phyloP scores from a whole-genome alignment of 495 filamentous ascomycete genomes.

The Hyaloscypha finlandica region DNA sequence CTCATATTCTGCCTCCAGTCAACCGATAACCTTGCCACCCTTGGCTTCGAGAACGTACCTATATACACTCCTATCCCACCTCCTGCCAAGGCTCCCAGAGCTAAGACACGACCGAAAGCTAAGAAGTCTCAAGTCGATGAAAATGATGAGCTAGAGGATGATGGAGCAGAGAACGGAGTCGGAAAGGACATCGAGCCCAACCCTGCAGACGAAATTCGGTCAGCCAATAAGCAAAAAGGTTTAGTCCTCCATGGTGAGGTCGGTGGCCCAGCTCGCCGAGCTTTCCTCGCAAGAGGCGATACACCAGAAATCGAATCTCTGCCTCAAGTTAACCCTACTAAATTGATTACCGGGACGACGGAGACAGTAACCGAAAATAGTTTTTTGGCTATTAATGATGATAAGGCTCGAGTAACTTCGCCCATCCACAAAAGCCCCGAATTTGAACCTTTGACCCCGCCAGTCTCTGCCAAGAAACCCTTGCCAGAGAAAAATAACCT shows the following conservation, averaged over 20 bases:
- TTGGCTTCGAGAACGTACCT: slow-evolving; percentile 13
- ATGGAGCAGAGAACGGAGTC: not conserved
- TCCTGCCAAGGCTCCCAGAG: not conserved
- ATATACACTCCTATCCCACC: not conserved
- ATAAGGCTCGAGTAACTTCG: not conserved
- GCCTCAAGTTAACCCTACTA: not conserved
- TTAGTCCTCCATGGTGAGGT: not conserved
- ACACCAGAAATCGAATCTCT: not conserved
- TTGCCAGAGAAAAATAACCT: not conserved
- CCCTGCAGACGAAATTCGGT: not conserved
- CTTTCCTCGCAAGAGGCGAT: not conserved
- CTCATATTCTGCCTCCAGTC: slow-evolving; percentile 1
- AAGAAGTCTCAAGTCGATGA: not conserved
- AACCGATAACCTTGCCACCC: not conserved
- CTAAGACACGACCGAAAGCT: not conserved
- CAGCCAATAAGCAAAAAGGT: not conserved
- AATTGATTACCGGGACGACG: not conserved
- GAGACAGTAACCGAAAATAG: not conserved
- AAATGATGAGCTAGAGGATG: not conserved
- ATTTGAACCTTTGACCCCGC: not conserved
- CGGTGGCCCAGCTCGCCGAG: not conserved
- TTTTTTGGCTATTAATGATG: not conserved
- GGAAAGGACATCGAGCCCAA: not conserved
- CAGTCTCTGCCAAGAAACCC: not conserved
- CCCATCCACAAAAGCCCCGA: not conserved